Evolutionary conservation across 2,329 filamentous ascomycete species (phyloP), one percentile per base, ranked within the genome.

Genomic region (Aureobasidium namibiae): DNA sequence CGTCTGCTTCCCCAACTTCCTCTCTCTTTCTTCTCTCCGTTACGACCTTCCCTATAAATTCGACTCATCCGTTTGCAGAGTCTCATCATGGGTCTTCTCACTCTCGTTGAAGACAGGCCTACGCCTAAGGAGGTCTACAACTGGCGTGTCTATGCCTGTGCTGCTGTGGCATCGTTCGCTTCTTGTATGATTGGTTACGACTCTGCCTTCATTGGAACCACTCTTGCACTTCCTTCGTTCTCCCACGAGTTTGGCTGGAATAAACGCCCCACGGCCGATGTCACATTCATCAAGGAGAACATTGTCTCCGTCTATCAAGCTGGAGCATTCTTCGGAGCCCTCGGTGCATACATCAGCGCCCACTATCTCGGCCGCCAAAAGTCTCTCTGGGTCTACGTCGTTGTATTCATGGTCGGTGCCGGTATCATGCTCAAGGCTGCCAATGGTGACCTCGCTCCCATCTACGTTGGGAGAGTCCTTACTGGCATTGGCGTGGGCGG

Each of bases 221-320:
- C 88, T 1, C 75, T 92, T 33, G 82, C 86, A 2, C 77, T 92
- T 34, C 77, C 81, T 0, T 88, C 87, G 0, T 92, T 92, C 72
- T 77, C 76, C 44, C 67, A 76, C 1, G 89, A 92, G 68, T 92
- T 92, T 70, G 66, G 76, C 16, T 86, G 91, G 65, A 16, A 16
- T 9, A 74, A 70, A 2, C 67, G 85, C 73, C 72, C 68, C 6
- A 57, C 69, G 0, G 60, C 66, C 3, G 67, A 81, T 16, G 74
- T 84, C 29, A 79, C 84, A 31, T 73, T 88, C 5, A 75, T 88
- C 49, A 85, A 84, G 67, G 78, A 85, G 66, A 92, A 92, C 71
- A 90, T 92, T 62, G 89, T 92, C 56, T 90, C 86, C 23, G 82
- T 87, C 60, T 92, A 90, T 74, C 89, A 94, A 72, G 89, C 89